A percentile compares a stretch with the other conserved stretches of the same genome.
These are phyloP conservation scores for Pseudocercospora pini-densiflorae DNA, from an alignment of 2,329 filamentous ascomycete species.

Conservation along the genomic window DNA sequence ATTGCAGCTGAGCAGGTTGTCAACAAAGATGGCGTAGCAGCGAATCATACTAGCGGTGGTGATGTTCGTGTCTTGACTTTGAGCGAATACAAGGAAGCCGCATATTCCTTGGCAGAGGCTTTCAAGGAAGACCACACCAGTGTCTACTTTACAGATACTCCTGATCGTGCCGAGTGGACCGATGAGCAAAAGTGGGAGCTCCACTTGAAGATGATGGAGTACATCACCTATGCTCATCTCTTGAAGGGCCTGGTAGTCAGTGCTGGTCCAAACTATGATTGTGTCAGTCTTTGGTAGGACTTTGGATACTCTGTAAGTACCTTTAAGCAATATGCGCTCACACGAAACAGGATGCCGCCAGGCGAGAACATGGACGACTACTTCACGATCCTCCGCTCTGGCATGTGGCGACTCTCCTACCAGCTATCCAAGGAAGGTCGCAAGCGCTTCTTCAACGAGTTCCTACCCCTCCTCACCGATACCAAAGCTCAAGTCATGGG, in stretches of 20 bases:
- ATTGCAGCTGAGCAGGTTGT: slow-evolving; percentile 18
- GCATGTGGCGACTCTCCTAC: slow-evolving; percentile 78
- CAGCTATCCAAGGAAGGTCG: slow-evolving; percentile 73
- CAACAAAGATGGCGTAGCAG: slow-evolving; percentile 14
- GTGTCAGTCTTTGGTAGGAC: slow-evolving; percentile 76
- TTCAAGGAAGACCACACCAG: slow-evolving; percentile 77
- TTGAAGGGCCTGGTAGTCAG: slow-evolving; percentile 75
- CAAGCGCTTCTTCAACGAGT: slow-evolving; percentile 75
- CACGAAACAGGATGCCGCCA: slow-evolving; percentile 68
- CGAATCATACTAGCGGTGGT: slow-evolving; percentile 44
- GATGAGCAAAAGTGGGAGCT: slow-evolving; percentile 74
- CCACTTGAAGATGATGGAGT: slow-evolving; percentile 77
- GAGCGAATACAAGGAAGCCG: slow-evolving; percentile 72
- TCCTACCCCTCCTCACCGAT: slow-evolving; percentile 73
- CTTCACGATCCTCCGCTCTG: slow-evolving; percentile 72
- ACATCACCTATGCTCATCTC: slow-evolving; percentile 75
- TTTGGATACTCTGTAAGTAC: neutral
- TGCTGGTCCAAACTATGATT: slow-evolving; percentile 75
- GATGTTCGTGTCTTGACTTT: slow-evolving; percentile 66
- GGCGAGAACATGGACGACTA: slow-evolving; percentile 74
- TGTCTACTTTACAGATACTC: slow-evolving; percentile 74
- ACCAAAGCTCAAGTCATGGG: slow-evolving; percentile 73
- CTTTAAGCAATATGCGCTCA: neutral
- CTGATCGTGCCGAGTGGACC: slow-evolving; percentile 66
- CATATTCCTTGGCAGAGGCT: slow-evolving; percentile 73